These are phyloP conservation scores for Aspergillus affinis DNA, from an alignment of 495 filamentous ascomycete genomes.

Conservation along the genomic window DNA sequence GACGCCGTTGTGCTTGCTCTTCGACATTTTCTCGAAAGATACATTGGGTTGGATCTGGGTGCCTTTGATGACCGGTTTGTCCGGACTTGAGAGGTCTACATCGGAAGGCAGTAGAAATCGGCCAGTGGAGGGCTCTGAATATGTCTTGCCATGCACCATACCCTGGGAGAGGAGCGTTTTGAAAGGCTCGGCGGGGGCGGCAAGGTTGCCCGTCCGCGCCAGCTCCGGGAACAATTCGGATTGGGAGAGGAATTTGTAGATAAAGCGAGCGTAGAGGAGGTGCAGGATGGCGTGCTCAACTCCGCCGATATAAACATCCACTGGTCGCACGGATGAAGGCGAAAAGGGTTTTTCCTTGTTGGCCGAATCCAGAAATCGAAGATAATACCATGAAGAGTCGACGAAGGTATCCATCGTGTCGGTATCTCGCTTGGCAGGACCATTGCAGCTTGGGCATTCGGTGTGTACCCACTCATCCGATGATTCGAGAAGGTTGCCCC, in stretches of 20 bases:
- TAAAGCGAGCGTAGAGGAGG: conserved; percentile 87
- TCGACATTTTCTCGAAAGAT: conserved; percentile 92
- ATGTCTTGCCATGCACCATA: conserved; percentile 90
- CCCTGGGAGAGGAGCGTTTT: conserved; percentile 78
- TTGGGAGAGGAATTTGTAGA: conserved; percentile 78
- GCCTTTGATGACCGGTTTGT: conserved; percentile 57
- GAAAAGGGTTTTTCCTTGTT: conserved; percentile 64
- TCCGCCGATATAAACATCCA: conserved; percentile 84
- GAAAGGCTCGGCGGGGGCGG: conserved; percentile 65
- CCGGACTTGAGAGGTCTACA: conserved; percentile 59
- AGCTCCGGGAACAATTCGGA: conserved; percentile 53
- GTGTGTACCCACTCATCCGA: conserved; percentile 73
- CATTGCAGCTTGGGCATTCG: conserved; percentile 69
- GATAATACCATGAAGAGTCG: conserved; percentile 90
- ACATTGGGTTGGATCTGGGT: conserved; percentile 57
- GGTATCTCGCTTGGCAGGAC: conserved; percentile 74
- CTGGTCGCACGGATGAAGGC: conserved; percentile 59
- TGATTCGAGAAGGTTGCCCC: conserved; percentile 74
- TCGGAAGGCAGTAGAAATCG: conserved; percentile 77
- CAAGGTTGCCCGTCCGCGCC: conserved; percentile 25
- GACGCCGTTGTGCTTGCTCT: conserved; percentile 92
- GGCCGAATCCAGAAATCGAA: conserved; percentile 71
- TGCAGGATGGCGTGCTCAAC: conserved; percentile 90
- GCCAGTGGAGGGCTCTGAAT: conserved; percentile 69
- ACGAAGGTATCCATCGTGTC: conserved; percentile 97